These are phyloP conservation scores for Shiraia sp. DNA, from an alignment of 2,329 filamentous ascomycete species.

Conservation along the genomic window DNA sequence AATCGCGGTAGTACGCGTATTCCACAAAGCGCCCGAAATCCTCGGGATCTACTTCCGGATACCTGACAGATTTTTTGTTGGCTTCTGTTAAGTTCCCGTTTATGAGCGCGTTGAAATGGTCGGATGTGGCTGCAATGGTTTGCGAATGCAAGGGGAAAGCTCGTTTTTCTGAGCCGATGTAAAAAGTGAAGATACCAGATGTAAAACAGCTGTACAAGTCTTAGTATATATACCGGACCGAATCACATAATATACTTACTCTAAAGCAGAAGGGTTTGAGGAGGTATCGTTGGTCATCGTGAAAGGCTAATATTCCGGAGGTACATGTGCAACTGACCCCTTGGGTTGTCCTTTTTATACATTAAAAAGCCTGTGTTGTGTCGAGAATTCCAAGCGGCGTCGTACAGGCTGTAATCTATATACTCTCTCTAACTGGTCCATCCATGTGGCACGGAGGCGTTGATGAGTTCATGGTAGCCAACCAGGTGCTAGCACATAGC, in stretches of 20 bases:
- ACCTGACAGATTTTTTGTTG: constrained; percentile 11
- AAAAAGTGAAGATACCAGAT: constrained; percentile 30
- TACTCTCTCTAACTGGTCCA: no score
- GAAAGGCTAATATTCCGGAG: neutral
- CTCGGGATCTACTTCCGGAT: constrained; percentile 18
- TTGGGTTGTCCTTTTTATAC: no score
- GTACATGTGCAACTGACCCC: no score
- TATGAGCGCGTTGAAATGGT: constrained; percentile 21
- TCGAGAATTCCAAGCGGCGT: no score
- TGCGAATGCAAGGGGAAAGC: constrained; percentile 21
- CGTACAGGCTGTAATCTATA: no score
- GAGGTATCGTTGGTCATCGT: constrained; percentile 7
- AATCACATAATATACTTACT: constrained; percentile 1
- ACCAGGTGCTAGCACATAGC: neutral
- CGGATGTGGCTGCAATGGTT: constrained; percentile 22
- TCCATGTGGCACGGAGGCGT: no score
- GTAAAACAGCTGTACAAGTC: constrained; percentile 14
- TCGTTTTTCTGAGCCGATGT: constrained; percentile 21
- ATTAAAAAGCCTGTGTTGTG: no score
- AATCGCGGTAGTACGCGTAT: constrained; percentile 30
- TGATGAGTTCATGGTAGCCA: no score
- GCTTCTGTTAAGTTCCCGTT: constrained; percentile 27
- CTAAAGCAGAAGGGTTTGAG: constrained; percentile 8
- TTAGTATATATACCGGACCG: neutral
- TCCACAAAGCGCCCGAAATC: constrained; percentile 35